These are phyloP conservation scores for Suillus placidus DNA, from an alignment of 768 basidiomycete genomes.

Conservation along the genomic window DNA sequence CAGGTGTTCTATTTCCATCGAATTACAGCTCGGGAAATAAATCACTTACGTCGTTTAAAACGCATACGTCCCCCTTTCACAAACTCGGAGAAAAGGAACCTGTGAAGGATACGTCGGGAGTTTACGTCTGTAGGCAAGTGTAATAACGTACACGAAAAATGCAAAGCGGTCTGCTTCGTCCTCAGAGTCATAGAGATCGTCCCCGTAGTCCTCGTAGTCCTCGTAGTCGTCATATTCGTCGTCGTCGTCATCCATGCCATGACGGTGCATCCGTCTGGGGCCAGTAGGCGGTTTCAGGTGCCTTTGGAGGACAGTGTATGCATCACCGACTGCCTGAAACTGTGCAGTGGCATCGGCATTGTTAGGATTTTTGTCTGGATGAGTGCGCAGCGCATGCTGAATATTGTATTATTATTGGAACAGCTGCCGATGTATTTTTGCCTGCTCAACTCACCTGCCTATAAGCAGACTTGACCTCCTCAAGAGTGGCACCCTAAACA, in stretches of 20 bases:
- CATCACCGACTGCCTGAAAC: conserved; percentile 71
- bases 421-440: conserved; percentile 5
- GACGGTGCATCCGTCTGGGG: conserved; percentile 19
- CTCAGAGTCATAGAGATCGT: conserved; percentile 34
- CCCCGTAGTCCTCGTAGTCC: conserved; percentile 35
- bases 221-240: conserved; percentile 41
- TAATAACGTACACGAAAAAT: conserved; percentile 49
- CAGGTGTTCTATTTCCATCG: conserved; percentile 14
- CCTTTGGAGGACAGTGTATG: conserved; percentile 62
- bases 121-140: background rate
- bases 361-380: conserved; percentile 77
- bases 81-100: conserved; percentile 52
- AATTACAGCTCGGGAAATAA: conserved; percentile 3
- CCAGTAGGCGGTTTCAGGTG: conserved; percentile 48
- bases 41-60: conserved; percentile 33
- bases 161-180: conserved; percentile 36
- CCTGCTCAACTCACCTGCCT: conserved; percentile 52
- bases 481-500: conserved; percentile 58
- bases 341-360: conserved; percentile 66
- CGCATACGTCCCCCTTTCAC: conserved; percentile 38
- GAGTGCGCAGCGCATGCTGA: conserved; percentile 65
- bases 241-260: conserved; percentile 40
- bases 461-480: conserved; percentile 68
- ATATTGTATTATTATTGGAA: conserved; percentile 3
- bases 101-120: conserved; percentile 25